These are phyloP conservation scores for Miscanthus sacchariflorus DNA, from an alignment of 202 grass and related monocot species.

Conservation along the genomic window DNA sequence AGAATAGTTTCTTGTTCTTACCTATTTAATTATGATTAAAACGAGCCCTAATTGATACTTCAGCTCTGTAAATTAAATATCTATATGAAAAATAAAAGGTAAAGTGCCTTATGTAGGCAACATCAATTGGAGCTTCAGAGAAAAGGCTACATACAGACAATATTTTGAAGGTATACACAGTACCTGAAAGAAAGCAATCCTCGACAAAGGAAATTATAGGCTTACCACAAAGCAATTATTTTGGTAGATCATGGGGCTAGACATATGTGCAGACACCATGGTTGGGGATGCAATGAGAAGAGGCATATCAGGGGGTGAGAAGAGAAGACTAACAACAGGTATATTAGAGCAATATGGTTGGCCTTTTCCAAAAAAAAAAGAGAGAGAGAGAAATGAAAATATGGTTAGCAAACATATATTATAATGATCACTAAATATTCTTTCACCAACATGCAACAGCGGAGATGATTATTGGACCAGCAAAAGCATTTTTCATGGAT, in stretches of 20 bases:
- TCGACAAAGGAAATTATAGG: neutral
- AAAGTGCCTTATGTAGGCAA: conserved; percentile 37
- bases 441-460: conserved; percentile 42
- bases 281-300: conserved; percentile 70
- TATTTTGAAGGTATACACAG: conserved; percentile 50
- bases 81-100: neutral
- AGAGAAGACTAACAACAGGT: conserved; percentile 74
- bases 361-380: too few species aligned
- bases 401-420: conserved; percentile 1
- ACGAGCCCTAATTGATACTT: neutral
- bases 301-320: conserved; percentile 71
- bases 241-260: conserved; percentile 62
- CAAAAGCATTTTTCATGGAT: conserved; percentile 68
- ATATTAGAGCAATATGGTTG: too few species aligned
- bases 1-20: too few species aligned
- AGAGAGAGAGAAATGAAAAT: neutral
- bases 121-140: conserved; percentile 27
- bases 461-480: conserved; percentile 67
- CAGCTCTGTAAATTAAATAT: neutral
- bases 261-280: conserved; percentile 64
- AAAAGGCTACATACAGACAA: conserved; percentile 57
- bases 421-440: neutral
- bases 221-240: neutral
- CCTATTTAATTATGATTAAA: too few species aligned
- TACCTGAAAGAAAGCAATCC: neutral